A percentile compares a stretch with the other conserved stretches of the same genome.
These are phyloP conservation scores for Coprinopsis cinerea DNA, from an alignment of 768 basidiomycete species.

Conservation along the genomic window DNA sequence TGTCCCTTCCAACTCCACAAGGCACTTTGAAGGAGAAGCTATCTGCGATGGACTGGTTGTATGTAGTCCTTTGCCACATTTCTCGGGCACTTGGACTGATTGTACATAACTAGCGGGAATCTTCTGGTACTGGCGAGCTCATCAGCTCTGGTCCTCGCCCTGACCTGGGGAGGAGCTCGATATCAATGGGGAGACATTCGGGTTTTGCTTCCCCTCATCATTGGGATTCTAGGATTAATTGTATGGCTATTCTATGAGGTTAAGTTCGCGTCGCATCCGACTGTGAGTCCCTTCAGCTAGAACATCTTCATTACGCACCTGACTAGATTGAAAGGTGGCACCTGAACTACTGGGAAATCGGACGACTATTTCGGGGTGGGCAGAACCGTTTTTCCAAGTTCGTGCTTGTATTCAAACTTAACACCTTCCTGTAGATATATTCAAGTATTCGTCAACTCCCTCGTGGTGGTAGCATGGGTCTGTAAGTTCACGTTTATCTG, in stretches of 20 bases:
- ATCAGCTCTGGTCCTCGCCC: slow-evolving; percentile 26
- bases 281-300: slow-evolving; percentile 3
- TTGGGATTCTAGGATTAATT: slow-evolving; percentile 34
- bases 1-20: slow-evolving; percentile 12
- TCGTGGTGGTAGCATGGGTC: slow-evolving; percentile 4
- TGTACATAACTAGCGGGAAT: slow-evolving; percentile 31
- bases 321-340: neutral
- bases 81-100: neutral
- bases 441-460: slow-evolving; percentile 24
- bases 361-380: slow-evolving; percentile 32
- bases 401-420: neutral
- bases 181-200: slow-evolving; percentile 35
- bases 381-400: neutral
- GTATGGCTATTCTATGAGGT: slow-evolving; percentile 38
- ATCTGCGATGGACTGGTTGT: slow-evolving; percentile 37
- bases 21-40: slow-evolving; percentile 27
- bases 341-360: slow-evolving; percentile 23
- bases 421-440: slow-evolving; percentile 23
- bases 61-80: slow-evolving; percentile 12
- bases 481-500: neutral
- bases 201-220: slow-evolving; percentile 39
- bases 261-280: slow-evolving; percentile 19
- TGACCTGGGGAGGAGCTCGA: slow-evolving; percentile 44
- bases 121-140: slow-evolving; percentile 31
- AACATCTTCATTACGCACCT: neutral